Base-by-base conservation (phyloP, 1,139 yeast species). In the Pichiaceae sp. region DNA sequence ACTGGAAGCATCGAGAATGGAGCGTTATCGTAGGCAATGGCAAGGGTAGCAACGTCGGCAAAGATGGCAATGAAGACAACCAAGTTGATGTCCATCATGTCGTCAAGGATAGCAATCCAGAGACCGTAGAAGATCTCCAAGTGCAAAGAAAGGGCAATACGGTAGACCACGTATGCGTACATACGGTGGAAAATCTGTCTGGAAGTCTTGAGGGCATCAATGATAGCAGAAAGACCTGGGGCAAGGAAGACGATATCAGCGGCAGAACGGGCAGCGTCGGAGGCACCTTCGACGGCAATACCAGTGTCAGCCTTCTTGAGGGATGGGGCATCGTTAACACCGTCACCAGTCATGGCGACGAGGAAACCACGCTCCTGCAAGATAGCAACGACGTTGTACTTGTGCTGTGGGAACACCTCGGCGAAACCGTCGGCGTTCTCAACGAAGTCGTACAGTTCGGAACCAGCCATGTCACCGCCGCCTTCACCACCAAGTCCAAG, bases 331-430 rank as follows among this genome's bases (percentile, higher is more conserved):
- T 85, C 95, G 70, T 85, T 85, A 63, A 85, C 95, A 79, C 95
- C 95, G 65, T 85, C 95, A 81, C 95, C 95, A 74, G 95, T 85
- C 95, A 85, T 85, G 66, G 95, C 95, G 72, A 84, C 94, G 69
- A 85, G 77, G 78, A 82, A 83, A 69, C 95, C 95, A 75, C 95
- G 77, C 60, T 79, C 74, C 72, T 83, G 93, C 64, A 83, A 74
- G 56, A 82, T 81, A 68, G 82, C 93, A 66, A 84, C 94, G 52
- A 87, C 95, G 57, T 81, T 83, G 71, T 82, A 85, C 70, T 85
- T 85, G 72, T 85, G 95, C 73, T 85, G 94, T 57, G 95, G 95
- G 91, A 85, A 85, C 64, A 84, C 95, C 70, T 85, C 95, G 66
- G 95, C 95, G 62, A 85, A 85, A 76, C 95, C 95, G 71, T 85